Conservation (phyloP, 129 eudicot species). For the Chrysanthemum makinoi region DNA sequence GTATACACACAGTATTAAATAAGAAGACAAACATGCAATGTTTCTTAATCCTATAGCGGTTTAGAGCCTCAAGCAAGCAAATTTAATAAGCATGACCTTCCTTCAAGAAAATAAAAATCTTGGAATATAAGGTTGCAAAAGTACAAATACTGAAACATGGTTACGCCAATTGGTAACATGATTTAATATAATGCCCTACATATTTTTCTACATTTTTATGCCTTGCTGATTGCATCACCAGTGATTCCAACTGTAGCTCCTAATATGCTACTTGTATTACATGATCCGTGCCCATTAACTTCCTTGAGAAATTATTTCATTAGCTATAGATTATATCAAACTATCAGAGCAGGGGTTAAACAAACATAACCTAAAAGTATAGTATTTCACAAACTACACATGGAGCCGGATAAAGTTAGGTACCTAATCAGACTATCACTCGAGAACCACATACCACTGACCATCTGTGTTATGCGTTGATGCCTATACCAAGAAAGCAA, state of each 20-base stretch:
- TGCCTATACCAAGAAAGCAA: neutral
- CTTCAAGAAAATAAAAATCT: conserved; percentile 1
- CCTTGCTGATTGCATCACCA: neutral
- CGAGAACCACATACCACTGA: conserved; percentile 6
- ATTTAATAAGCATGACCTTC: neutral
- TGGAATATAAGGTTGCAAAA: neutral
- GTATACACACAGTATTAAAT: conserved; percentile 15
- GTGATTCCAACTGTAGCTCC: neutral
- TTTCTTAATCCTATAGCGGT: neutral
- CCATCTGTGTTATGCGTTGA: neutral
- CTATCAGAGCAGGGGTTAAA: too few species aligned
- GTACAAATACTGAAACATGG: neutral
- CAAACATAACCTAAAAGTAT: neutral
- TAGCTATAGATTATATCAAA: neutral
- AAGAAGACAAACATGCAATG: conserved; percentile 1
- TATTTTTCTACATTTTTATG: neutral
- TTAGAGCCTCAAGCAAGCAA: neutral
- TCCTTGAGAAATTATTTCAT: neutral
- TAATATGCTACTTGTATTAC: neutral
- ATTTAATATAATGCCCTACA: neutral
- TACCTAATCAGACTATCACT: neutral
- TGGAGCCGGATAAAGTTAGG: neutral
- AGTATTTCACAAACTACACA: conserved; percentile 1
- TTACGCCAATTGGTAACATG: neutral
- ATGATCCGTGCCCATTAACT: neutral